These are phyloP conservation scores for Thielaviopsis populi DNA, from an alignment of 2,329 filamentous ascomycete species.

Conservation along the genomic window DNA sequence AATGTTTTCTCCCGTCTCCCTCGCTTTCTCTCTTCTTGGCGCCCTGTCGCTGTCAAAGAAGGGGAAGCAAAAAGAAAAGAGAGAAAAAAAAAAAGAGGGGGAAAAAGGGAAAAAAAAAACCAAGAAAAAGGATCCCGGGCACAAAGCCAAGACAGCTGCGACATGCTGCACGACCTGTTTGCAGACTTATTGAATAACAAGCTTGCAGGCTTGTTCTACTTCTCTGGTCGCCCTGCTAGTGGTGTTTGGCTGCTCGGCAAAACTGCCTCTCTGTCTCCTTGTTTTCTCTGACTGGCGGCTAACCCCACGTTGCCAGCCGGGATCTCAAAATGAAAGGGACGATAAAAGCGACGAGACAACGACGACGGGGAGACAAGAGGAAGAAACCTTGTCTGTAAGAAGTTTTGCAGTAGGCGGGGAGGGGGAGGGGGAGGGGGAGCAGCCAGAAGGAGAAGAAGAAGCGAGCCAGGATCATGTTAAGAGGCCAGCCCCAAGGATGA, in stretches of 20 bases:
- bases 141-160: background rate
- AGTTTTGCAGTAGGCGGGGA: background rate
- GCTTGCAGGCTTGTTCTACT: too few species aligned
- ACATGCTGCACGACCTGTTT: background rate
- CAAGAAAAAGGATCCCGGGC: background rate
- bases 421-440: background rate
- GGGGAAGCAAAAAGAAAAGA: too few species aligned
- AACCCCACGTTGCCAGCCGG: background rate
- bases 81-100: too few species aligned
- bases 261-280: background rate
- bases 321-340: background rate
- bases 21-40: too few species aligned
- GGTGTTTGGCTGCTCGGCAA: background rate
- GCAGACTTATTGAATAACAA: too few species aligned
- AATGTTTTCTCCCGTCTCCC: background rate
- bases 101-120: background rate
- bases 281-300: background rate
- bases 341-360: background rate
- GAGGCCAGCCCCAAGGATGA: too few species aligned
- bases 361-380: background rate
- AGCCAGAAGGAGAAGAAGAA: background rate
- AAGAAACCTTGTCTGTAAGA: background rate
- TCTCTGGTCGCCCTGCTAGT: background rate
- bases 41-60: too few species aligned
- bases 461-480: background rate